These are phyloP conservation scores for Saccharomycopsis amapae DNA, from an alignment of 805 yeast genomes.

Conservation along the genomic window DNA sequence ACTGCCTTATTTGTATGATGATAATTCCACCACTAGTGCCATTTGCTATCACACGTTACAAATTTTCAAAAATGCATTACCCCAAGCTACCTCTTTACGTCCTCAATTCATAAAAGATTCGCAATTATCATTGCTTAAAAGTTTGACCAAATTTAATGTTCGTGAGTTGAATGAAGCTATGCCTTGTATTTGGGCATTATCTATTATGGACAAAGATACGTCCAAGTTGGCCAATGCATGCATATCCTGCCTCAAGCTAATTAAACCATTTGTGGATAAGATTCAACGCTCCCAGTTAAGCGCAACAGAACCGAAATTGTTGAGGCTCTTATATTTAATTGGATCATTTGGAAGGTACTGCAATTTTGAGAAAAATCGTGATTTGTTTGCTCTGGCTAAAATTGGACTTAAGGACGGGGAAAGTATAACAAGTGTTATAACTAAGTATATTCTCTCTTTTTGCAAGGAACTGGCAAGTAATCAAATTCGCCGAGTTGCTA, in stretches of 20 bases:
- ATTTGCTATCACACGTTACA: conserved; percentile 45
- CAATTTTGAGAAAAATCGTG: conserved; percentile 42
- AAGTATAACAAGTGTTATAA: conserved; percentile 48
- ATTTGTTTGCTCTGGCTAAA: conserved; percentile 32
- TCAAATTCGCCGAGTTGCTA: conserved; percentile 41
- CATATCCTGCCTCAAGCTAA: conserved; percentile 46
- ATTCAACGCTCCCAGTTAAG: conserved; percentile 22
- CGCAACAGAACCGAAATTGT: conserved; percentile 37
- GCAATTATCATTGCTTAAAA: conserved; percentile 44
- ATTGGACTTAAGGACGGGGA: conserved; percentile 44
- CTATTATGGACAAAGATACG: conserved; percentile 40
- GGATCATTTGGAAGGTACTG: conserved; percentile 71
- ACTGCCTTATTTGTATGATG: conserved; percentile 57
- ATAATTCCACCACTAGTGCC: conserved; percentile 32
- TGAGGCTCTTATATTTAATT: conserved; percentile 51
- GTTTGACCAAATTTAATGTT: conserved; percentile 52
- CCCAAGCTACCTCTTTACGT: conserved; percentile 38
- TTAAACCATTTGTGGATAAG: conserved; percentile 39
- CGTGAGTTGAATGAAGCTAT: conserved; percentile 66
- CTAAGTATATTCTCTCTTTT: conserved; percentile 52
- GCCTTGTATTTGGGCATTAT: conserved; percentile 57
- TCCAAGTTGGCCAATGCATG: conserved; percentile 53
- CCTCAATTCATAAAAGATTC: conserved; percentile 43
- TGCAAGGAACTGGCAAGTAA: conserved; percentile 32
- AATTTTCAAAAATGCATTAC: conserved; percentile 46